Conservation (phyloP, 208 protist species). For the Spongospora subterranea region DNA sequence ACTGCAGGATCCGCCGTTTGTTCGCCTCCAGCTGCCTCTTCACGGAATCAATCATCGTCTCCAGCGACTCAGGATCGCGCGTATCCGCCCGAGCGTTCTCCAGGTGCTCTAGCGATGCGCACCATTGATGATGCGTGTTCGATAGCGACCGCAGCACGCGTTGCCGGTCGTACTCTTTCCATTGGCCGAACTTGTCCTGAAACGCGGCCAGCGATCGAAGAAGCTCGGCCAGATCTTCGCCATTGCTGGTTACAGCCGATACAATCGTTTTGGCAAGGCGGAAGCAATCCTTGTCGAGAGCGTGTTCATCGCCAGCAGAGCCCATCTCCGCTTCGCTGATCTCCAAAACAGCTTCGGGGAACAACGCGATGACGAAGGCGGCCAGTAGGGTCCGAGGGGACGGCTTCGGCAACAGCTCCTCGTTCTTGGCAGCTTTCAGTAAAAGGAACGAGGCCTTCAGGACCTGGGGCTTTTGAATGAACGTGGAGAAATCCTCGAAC, state of each 20-base stretch:
- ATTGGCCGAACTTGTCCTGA: conserved; percentile 46
- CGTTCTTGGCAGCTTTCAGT: conserved; percentile 30
- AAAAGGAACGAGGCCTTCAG: conserved; percentile 27
- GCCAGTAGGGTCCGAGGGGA: conserved; percentile 41
- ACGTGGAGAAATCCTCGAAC: conserved; percentile 9
- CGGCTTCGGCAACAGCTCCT: conserved; percentile 1
- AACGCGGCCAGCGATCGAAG: not conserved
- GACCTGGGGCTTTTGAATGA: not conserved
- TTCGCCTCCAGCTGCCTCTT: conserved; percentile 7
- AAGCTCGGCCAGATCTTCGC: not conserved
- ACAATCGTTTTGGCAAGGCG: not conserved
- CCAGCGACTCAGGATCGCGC: conserved; percentile 28
- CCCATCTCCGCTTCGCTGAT: not conserved
- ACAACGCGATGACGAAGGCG: conserved; percentile 36
- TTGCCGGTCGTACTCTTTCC: conserved; percentile 53
- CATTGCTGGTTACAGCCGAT: not conserved
- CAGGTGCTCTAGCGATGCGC: conserved; percentile 39
- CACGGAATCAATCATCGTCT: not conserved
- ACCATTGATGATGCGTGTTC: conserved; percentile 32
- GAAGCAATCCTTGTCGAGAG: conserved; percentile 23
- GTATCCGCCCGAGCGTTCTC: not conserved
- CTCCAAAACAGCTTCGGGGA: conserved; percentile 2
- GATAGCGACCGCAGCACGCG: not conserved
- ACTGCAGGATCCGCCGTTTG: conserved; percentile 27
- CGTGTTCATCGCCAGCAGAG: not conserved